These are phyloP conservation scores for Gamarada debralockiae DNA, from an alignment of 495 filamentous ascomycete species.

Conservation along the genomic window DNA sequence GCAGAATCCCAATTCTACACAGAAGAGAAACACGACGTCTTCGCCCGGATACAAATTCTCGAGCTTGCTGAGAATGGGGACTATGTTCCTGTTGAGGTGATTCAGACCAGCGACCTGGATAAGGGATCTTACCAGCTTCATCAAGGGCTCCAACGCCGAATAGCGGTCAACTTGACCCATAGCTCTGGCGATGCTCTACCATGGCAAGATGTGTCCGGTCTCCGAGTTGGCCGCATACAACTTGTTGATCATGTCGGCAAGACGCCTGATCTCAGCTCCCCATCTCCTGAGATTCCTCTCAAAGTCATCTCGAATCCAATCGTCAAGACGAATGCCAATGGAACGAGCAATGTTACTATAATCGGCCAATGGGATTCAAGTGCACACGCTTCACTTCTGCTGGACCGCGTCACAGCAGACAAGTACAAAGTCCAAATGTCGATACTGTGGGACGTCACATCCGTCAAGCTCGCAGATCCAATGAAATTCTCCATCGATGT, in stretches of 20 bases:
- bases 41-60: slow-evolving; percentile 79
- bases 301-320: slow-evolving; percentile 71
- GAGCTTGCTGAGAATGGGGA: slow-evolving; percentile 89
- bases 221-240: slow-evolving; percentile 75
- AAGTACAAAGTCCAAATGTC: slow-evolving; percentile 89
- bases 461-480: slow-evolving; percentile 71
- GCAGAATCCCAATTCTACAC: slow-evolving; percentile 89
- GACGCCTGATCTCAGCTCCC: slow-evolving; percentile 69
- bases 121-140: slow-evolving; percentile 89
- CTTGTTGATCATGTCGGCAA: slow-evolving; percentile 83
- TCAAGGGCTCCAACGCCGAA: slow-evolving; percentile 87
- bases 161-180: slow-evolving; percentile 81
- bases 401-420: slow-evolving; percentile 85
- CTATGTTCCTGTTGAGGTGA: slow-evolving; percentile 88
- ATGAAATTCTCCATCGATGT: slow-evolving; percentile 81
- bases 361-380: slow-evolving; percentile 95
- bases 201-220: slow-evolving; percentile 73
- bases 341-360: slow-evolving; percentile 82
- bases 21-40: slow-evolving; percentile 91
- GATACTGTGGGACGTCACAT: slow-evolving; percentile 76
- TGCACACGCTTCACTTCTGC: slow-evolving; percentile 80
- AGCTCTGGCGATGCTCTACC: slow-evolving; percentile 82
- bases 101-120: slow-evolving; percentile 78
- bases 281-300: slow-evolving; percentile 68
- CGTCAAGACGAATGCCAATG: slow-evolving; percentile 79